Base-by-base conservation (phyloP, 169 alveolate genomes). In the Fabrea salina region DNA sequence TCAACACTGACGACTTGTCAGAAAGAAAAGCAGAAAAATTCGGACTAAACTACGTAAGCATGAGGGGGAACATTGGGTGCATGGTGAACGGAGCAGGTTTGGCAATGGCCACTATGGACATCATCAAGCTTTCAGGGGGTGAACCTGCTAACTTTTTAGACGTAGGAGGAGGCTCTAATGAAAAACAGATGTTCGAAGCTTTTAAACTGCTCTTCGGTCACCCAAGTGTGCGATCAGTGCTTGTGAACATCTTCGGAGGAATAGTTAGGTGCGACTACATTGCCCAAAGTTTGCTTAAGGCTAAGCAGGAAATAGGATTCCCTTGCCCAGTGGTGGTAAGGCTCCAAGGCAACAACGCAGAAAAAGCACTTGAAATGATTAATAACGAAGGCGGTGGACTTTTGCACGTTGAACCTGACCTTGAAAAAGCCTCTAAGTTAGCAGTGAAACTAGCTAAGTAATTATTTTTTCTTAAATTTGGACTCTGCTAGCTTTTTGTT, bases 61-160 rank as follows among this genome's bases (percentile, higher is more conserved):
- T 97, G 40, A 97, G 95, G 41, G 99, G 99, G 22, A 95, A 84
- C 79, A 89, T 94, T 33, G 97, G 96, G 16, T 97, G 99, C 86
- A 90, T 97, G 91, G 99, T 98, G 32, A 98, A 98, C 66, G 99
- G 99, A 1, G 99, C 99, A 5, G 99, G 99, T 1, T 91, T 98
- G 13, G 99, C 99, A 43, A 98, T 98, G 99, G 99, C 99, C 37
- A 97, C 99, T 47, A 92, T 97, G 97, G 78, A 67, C 27, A 80
- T 95, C 25, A 83, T 96, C 11, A 86, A 90, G 44, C 83, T 78
- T 41, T 87, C 94, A 56, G 98, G 97, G 0, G 99, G 99, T 3
- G 76, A 89, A 32, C 99, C 99, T 0, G 98, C 99, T 30, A 98
- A 98, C 84, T 98, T 98, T 92, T 83, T 98, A 54, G 99, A 98